Evolutionary conservation across 169 alveolate genomes (phyloP).

Genomic region (Plasmodium malariae): DNA sequence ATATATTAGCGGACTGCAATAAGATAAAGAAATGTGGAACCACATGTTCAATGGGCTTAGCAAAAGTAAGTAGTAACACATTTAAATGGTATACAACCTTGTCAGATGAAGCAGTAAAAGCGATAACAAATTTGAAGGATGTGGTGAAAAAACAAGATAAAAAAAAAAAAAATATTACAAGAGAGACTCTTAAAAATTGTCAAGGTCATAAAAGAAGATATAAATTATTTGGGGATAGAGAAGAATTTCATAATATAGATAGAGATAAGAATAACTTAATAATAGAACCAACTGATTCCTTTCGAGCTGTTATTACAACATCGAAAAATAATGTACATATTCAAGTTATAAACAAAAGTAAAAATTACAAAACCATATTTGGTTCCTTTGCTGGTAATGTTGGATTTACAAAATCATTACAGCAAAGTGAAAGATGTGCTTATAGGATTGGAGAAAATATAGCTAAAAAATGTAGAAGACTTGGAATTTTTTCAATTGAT

Average conservation of each 20-base stretch:
- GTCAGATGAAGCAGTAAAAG: constrained; percentile 75
- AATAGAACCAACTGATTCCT: constrained; percentile 89
- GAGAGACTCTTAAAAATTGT: constrained; percentile 77
- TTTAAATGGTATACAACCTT: constrained; percentile 37
- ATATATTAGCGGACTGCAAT: not conserved
- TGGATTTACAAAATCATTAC: constrained; percentile 87
- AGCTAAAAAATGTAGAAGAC: constrained; percentile 90
- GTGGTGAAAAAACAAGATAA: constrained; percentile 66
- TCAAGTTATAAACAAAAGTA: constrained; percentile 87
- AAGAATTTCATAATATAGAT: constrained; percentile 91
- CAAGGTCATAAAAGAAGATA: constrained; percentile 74
- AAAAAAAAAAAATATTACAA: constrained; percentile 73
- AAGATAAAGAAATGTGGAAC: not conserved
- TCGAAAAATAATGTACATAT: constrained; percentile 91
- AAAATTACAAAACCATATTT: constrained; percentile 86
- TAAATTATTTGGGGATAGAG: constrained; percentile 73
- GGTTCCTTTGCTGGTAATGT: constrained; percentile 91
- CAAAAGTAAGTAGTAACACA: not conserved
- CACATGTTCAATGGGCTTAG: not conserved
- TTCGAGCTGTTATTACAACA: constrained; percentile 86
- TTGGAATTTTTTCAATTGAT: constrained; percentile 87
- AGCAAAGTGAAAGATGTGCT: constrained; percentile 89
- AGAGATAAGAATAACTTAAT: constrained; percentile 87
- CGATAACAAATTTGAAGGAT: constrained; percentile 75
- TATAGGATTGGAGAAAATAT: constrained; percentile 90